Conservation (phyloP, 768 basidiomycete genomes). For the Holtermannia corniformis region DNA sequence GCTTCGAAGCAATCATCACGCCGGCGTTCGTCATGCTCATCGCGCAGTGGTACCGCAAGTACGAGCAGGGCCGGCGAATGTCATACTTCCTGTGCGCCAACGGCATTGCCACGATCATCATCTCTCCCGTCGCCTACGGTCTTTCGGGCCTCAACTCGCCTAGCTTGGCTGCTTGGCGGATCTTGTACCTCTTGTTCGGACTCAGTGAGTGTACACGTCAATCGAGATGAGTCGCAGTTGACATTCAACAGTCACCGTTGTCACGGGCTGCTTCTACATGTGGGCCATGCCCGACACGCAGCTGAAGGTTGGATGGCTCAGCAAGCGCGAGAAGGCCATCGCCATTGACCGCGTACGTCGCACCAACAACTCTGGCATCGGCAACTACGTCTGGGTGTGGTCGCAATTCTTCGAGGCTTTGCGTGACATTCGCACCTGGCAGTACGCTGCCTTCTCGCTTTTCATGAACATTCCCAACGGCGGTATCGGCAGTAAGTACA, state of each 20-base stretch:
- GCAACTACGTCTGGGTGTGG: constrained; percentile 12
- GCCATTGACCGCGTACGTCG: constrained; percentile 12
- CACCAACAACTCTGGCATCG: constrained; percentile 6
- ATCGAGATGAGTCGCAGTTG: not conserved
- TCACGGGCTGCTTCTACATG: constrained; percentile 7
- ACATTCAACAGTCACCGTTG: constrained; percentile 5
- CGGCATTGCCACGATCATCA: constrained; percentile 13
- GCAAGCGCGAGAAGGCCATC: constrained; percentile 8
- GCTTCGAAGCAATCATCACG: constrained; percentile 14
- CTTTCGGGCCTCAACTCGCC: constrained; percentile 9
- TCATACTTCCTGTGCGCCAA: constrained; percentile 2
- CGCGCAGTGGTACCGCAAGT: constrained; percentile 6
- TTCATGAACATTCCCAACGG: constrained; percentile 13
- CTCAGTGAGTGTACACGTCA: not conserved
- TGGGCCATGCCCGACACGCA: constrained; percentile 12
- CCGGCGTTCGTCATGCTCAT: constrained; percentile 11
- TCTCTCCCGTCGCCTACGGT: constrained; percentile 12
- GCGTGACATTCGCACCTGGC: constrained; percentile 9
- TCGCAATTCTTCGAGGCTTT: constrained; percentile 11
- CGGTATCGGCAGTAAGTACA: constrained; percentile 9
- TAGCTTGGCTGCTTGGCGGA: constrained; percentile 10
- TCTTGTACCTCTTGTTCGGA: constrained; percentile 6
- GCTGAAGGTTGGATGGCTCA: constrained; percentile 7
- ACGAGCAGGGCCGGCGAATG: constrained; percentile 6
- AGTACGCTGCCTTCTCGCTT: constrained; percentile 5